These are phyloP conservation scores for Amaranthus cruentus DNA, from an alignment of 148 eudicot genomes.

Conservation along the genomic window DNA sequence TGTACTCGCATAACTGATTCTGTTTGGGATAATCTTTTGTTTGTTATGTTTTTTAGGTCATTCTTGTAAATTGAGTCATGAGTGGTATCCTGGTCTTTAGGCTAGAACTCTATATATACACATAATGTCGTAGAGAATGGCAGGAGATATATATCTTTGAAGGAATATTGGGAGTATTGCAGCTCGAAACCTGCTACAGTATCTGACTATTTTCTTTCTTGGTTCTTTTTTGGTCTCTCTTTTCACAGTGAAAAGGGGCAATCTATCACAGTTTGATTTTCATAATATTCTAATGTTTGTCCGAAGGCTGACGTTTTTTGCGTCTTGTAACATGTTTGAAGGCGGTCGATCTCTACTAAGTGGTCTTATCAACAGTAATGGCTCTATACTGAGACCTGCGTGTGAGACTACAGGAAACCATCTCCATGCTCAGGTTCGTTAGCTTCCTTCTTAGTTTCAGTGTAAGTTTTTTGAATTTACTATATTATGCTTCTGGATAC, in stretches of 20 bases:
- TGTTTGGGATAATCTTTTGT: background rate
- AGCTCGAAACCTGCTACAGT: background rate
- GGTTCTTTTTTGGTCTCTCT: background rate
- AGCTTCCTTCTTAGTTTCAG: background rate
- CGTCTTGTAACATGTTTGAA: conserved; percentile 17
- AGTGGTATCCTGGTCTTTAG: too few species aligned
- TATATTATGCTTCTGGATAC: too few species aligned
- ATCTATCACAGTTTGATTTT: background rate
- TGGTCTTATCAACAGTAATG: conserved; percentile 33
- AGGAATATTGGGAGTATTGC: background rate
- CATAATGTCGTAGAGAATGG: too few species aligned
- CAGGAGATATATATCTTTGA: too few species aligned
- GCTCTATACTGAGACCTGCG: conserved; percentile 28
- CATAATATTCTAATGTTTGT: background rate
- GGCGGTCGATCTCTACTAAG: conserved; percentile 55
- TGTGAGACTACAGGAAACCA: conserved; percentile 30
- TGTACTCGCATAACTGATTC: background rate
- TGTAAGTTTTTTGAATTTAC: background rate
- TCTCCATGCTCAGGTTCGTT: conserved; percentile 48
- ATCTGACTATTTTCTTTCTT: background rate
- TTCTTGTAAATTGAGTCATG: background rate
- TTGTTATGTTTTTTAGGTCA: background rate
- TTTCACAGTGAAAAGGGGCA: background rate
- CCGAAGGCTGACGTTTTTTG: background rate
- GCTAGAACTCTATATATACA: too few species aligned